A percentile compares a stretch with the other conserved stretches of the same genome.
phyloP scores from a whole-genome alignment of 441 rosid genomes.

The Bocquillonia castaneifolia region DNA sequence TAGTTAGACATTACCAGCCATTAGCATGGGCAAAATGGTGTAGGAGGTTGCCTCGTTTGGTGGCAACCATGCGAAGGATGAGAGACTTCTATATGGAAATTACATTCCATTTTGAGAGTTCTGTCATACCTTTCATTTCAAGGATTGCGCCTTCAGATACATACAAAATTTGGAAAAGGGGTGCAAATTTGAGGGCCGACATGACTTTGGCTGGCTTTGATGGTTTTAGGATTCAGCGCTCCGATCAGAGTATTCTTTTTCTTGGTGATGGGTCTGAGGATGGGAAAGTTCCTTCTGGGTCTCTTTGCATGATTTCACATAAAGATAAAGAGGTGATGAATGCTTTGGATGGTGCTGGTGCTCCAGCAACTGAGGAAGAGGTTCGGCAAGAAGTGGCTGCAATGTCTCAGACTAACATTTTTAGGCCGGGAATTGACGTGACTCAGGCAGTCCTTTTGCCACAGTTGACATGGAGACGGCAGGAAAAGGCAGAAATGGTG shows the following conservation, averaged over 20 bases:
- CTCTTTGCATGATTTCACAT: slow-evolving; percentile 82
- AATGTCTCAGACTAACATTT: slow-evolving; percentile 87
- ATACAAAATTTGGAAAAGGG: slow-evolving; percentile 87
- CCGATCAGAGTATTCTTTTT: slow-evolving; percentile 86
- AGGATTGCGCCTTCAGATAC: slow-evolving; percentile 96
- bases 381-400: slow-evolving; percentile 78
- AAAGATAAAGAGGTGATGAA: slow-evolving; percentile 92
- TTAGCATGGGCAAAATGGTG: slow-evolving; percentile 99
- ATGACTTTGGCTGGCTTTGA: slow-evolving; percentile 97
- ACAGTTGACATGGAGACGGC: slow-evolving; percentile 88
- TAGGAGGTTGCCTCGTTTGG: slow-evolving; percentile 82
- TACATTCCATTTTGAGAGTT: slow-evolving; percentile 88
- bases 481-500: slow-evolving; percentile 84
- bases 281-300: slow-evolving; percentile 65
- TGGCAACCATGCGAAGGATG: slow-evolving; percentile 75
- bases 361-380: slow-evolving; percentile 78
- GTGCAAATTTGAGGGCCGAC: slow-evolving; percentile 90
- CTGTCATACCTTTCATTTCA: slow-evolving; percentile 89
- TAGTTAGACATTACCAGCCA: slow-evolving; percentile 87
- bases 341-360: slow-evolving; percentile 84
- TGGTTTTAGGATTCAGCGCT: slow-evolving; percentile 83
- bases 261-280: slow-evolving; percentile 95
- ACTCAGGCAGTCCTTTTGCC: slow-evolving; percentile 84
- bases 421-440: slow-evolving; percentile 95
- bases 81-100: slow-evolving; percentile 97